Evolutionary conservation across 1,284 basidiomycete species (phyloP).

Genomic region (Trichosporon sp.): DNA sequence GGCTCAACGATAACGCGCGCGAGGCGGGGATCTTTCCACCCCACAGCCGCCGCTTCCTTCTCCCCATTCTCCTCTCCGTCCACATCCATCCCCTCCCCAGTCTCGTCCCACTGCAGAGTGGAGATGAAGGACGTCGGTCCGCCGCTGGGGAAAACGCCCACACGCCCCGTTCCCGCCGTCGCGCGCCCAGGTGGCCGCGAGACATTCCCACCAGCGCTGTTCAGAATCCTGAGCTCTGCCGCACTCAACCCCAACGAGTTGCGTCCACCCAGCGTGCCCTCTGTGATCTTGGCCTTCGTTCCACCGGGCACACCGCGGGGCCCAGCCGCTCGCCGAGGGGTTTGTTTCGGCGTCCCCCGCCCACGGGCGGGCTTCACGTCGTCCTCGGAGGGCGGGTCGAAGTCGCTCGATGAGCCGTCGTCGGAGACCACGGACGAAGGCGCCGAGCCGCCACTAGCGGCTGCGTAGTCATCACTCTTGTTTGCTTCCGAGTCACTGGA

Average conservation of each 20-base stretch:
- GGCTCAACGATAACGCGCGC: constrained; percentile 1
- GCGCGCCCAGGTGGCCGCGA: background rate
- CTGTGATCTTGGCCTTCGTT: background rate
- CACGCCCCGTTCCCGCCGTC: background rate
- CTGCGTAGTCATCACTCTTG: background rate
- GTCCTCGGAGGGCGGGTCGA: constrained; percentile 19
- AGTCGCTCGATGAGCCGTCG: constrained; percentile 13
- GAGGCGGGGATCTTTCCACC: background rate
- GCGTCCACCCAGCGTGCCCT: background rate
- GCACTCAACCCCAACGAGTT: constrained; percentile 1
- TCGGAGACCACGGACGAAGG: background rate
- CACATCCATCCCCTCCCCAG: background rate
- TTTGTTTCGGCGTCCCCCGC: background rate
- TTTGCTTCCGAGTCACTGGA: background rate
- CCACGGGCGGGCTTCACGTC: background rate
- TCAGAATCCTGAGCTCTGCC: background rate
- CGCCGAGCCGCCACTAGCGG: background rate
- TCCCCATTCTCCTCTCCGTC: background rate
- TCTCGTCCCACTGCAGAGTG: background rate
- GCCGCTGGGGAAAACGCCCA: constrained; percentile 36
- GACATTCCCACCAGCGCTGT: background rate
- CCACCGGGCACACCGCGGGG: background rate
- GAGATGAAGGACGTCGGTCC: constrained; percentile 42
- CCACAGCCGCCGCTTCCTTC: background rate
- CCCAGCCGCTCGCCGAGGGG: background rate